Evolutionary conservation across 2,329 filamentous ascomycete species (phyloP), one percentile per base, ranked within the genome.

Genomic region (Penicillium sp.): DNA sequence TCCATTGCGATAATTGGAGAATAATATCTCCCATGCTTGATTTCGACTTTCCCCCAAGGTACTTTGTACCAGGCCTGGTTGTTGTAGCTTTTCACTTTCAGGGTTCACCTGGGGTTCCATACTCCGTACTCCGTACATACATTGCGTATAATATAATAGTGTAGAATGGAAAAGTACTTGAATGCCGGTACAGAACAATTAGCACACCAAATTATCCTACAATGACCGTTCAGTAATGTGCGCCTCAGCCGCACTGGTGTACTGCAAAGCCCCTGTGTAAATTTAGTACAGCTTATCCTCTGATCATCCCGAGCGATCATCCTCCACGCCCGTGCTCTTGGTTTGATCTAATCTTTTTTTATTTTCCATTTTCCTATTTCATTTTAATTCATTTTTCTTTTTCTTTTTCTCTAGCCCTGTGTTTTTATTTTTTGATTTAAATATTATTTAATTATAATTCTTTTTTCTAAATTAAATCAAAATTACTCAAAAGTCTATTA

Each of bases 291-390:
- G 54, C 54, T 54, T 57, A 58, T 52, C 38, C 59, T 62, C 51
- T 62, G 59, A 62, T 63, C 61, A 54, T 63, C 61, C 61, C 61
- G 60, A 59, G 56, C 58, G 60, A 63, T 63, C 58, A 56, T 52
- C 59, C 57, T 59, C 60, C 60, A 58, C 59, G 59, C 55, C 60
- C 55, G 59, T 61, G 59, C 57, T 52, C 18, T 57, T 48, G 42
- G 53, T 56, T 55, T 50, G 57, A 63, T 63, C 59, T 60, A 58
- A 62, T 48, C 51, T 54, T 27, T 54, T 56, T 57, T 59, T 53
- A 18, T 51, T 45, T 39, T 45, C 39, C 4, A 36, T 36, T n/a
- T 56, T 56, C 52, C 54, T 55, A 55, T 59, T 49, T 45, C 51
- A 48, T 58, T 59, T 50, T 50, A 27, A 48, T 48, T 47, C 14